Base-by-base conservation (phyloP, 225 moss, liverwort and hornwort species). In the Neckera pumila region DNA sequence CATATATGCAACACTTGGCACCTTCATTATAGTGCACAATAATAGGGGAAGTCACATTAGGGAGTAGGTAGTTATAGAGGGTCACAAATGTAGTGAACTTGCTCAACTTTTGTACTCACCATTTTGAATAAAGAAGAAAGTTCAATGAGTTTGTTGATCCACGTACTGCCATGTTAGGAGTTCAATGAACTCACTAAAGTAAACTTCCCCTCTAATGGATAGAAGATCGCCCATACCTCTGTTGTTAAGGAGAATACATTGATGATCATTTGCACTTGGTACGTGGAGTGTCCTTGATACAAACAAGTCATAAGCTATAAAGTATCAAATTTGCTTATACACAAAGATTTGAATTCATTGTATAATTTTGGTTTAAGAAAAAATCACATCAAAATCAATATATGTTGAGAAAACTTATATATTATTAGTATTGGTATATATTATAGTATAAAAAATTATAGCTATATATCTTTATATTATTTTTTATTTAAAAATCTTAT, bases 141-240 rank as follows among this genome's bases (percentile, higher is more conserved):
- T 40, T 70, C 8, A 25, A 14, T 3, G 5, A 20, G 66, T 62
- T 40, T 40, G 1, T 40, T 70, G 40, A 70, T 70, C 40, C 0
- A 25, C n/a, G n/a, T n/a, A n/a, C 2, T 40, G 0, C 14, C 7
- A 40, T 14, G 1, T 8, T 1, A 14, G 3, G 23, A 70, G 4
- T 40, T 70, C 40, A 70, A 14, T 14, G 3, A 40, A 14, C 8
- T 25, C 3, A 0, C 14, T 40, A 70, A 70, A 23, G 4, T 38
- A 69, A 38, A 0, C 4, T 40, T 3, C 0, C 7, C 4, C 0
- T 38, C 7, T 38, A 69, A 25, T 40, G 4, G 13, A 2, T 22
- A 8, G 7, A 38, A 38, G 22, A 7, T 38, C 0, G 7, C 40
- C 27, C 5, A 16, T 72, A 72, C 5, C 6, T 9, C 0, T 15